Evolutionary conservation across 164 flowering plant genomes (phyloP), one percentile per base, ranked within the genome.

Genomic region (Vitis amurensis): DNA sequence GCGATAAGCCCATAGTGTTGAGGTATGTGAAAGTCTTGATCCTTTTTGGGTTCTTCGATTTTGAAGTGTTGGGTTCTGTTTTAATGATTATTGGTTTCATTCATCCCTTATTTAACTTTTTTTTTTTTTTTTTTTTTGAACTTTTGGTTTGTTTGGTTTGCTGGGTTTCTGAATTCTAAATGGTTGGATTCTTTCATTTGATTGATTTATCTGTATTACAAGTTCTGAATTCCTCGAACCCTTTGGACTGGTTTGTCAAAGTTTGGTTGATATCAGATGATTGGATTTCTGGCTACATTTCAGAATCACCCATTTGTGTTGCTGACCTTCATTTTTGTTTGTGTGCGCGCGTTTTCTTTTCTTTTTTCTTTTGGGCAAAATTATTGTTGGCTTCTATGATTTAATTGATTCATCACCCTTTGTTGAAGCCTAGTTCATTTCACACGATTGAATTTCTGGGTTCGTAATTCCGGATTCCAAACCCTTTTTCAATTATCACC

Each of bases 11-110:
- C 50, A 12, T 52, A 64, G 5, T 37, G 44, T 37, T 37, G 52
- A 71, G 78, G 80, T 71, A 69, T 73, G 75, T 52, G 17, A 23
- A 27, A 10, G 2, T 65, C 49, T 53, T 61, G 15, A 19, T 50
- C 57, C 67, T 67, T 52, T 8, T 49, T 51, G 51, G 13, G 15
- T 31, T 57, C 8, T 68, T 58, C 17, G 16, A 47, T 44, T 51
- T 29, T 51, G 47, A 7, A 29, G 11, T 16, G 19, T 16, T 55
- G 60, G 16, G 11, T 16, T 55, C 9, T 70, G 60, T 15, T 9
- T 69, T 51, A 16, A 30, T n/a, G 3, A 58, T 37, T 37, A 3
- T 3, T 37, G 44, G 44, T 37, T 37, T 6, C 44, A 6, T 37
- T 37, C 44, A 37, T 37, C 44, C 44, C 44, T 37, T 37, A 37